Base-by-base conservation (phyloP, 1,139 yeast species). In the Sugiyamaella pinicola region DNA sequence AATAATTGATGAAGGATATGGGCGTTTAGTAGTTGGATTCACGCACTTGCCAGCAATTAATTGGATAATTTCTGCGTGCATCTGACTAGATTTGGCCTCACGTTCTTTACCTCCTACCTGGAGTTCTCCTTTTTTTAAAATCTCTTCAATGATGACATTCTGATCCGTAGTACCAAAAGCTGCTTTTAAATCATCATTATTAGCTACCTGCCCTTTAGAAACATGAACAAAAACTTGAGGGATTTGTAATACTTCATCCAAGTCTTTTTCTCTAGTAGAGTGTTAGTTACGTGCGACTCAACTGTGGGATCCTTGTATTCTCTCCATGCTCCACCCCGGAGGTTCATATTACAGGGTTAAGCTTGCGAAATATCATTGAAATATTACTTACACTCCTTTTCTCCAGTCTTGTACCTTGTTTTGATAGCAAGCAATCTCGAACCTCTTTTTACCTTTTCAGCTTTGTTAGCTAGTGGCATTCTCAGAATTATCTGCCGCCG, bases 341-440 rank as follows among this genome's bases (percentile, higher is more conserved):
- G n/a, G n/a, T n/a, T n/a, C n/a, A n/a, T n/a, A n/a, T n/a, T n/a
- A n/a, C n/a, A n/a, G n/a, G n/a, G n/a, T n/a, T n/a, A n/a, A n/a
- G n/a, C n/a, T n/a, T n/a, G n/a, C n/a, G n/a, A n/a, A 13, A 34
- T 22, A n/a, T 17, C 35, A 6, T 29, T 7, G 13, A 7, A 29
- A n/a, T 12, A 6, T n/a, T n/a, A 66, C 76, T 55, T 64, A 78
- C 72, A 84, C 85, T 68, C 85, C 90, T 67, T 81, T 80, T 63
- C 97, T 77, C 84, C 93, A 93, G 70, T 93, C 99, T 67, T 91
- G 98, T 10, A 93, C 97, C 67, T 95, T 93, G 66, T 93, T 93
- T 66, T 89, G 97, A 69, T 93, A 93, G 67, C 99, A 93, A 0
- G 98, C 99, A 46, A 95, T 81, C 70, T 93, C 99, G 65, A 90